Base-by-base conservation (phyloP, 805 yeast species). In the Candida coleopterorum region DNA sequence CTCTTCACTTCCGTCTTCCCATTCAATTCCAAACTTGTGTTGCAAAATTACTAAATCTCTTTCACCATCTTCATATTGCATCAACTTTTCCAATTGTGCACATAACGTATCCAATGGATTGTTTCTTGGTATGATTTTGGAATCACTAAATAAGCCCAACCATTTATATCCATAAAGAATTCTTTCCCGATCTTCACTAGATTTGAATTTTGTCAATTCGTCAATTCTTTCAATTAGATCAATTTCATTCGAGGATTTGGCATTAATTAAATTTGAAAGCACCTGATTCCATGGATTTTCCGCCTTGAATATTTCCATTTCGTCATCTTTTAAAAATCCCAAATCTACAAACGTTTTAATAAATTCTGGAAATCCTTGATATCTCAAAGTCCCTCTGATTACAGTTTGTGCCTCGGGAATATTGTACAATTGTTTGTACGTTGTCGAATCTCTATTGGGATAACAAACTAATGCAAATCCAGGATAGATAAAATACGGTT, bases 351-450 rank as follows among this genome's bases (percentile, higher is more conserved):
- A 75, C 31, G 83, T 97, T 71, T 89, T 89, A 62, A 89, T 81
- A 62, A 93, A 90, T 70, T 90, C 96, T 42, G 97, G 96, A 90
- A 93, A 93, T 34, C 98, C 98, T 71, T 88, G 97, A 79, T 75
- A 93, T 72, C 98, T 80, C 60, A 93, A 75, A 46, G 98, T 93
- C 58, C 98, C 98, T 73, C 98, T 85, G 56, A 93, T 77, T 44
- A 90, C 87, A 42, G 96, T 87, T 58, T 93, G 87, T 49, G 97
- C 97, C 73, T 93, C 98, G 48, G 98, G 98, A 44, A 93, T 93
- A 56, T 76, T 64, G 68, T 93, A 93, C 49, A 89, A 78, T 64
- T 89, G 94, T 72, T 79, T 85, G 77, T 86, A 93, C 40, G 83
- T 76, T 42, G 97, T 87, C 27, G 97, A 89, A 68, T 93, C 98